Evolutionary conservation across 2,329 filamentous ascomycete species (phyloP), one percentile per base, ranked within the genome.

Genomic region (Fusarium sp.): DNA sequence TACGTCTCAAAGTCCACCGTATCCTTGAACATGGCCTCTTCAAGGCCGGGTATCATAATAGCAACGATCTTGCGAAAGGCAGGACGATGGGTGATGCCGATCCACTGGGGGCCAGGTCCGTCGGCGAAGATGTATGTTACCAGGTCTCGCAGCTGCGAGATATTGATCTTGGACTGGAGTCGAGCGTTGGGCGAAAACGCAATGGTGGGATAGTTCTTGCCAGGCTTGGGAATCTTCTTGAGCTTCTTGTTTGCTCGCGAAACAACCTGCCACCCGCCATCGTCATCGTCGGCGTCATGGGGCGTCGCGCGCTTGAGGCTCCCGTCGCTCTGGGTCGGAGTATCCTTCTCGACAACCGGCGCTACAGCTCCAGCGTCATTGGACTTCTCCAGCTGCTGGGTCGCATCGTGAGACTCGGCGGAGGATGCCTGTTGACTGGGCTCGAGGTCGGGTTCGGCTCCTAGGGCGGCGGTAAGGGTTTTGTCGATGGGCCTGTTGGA

Each of bases 1-100:
- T 87, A 90, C 1, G 80, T 83, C 11, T 82, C 80, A 58, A 87
- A 87, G 72, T 90, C 84, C 40, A 88, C 86, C 40, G 83, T 80
- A 14, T 90, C 87, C 81, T 93, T 90, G 84, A 98, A 97, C 93
- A 98, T 97, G 71, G 91, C 93, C 78, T 94, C 90, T 80, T 98
- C 96, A 27, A 99, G 85, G 0, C 97, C 97, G 12, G 97, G 97
- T 12, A 98, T 91, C 93, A 98, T 96, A 74, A 99, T 85, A 45
- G 94, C 90, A 33, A 98, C 95, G 33, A 97, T 93, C 84, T 97
- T 97, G 72, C 90, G 86, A 76, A 93, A 91, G 68, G 91, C 86
- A 7, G 89, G 88, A 54, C 91, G 87, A 77, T 93, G 88, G 68
- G 86, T 86, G 58, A 93, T 87, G 52, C 88, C 87, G 52, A 93